Evolutionary conservation across 257 asterid genomes (phyloP), one percentile per base, ranked within the genome.

Genomic region (Penstemon newberryi): DNA sequence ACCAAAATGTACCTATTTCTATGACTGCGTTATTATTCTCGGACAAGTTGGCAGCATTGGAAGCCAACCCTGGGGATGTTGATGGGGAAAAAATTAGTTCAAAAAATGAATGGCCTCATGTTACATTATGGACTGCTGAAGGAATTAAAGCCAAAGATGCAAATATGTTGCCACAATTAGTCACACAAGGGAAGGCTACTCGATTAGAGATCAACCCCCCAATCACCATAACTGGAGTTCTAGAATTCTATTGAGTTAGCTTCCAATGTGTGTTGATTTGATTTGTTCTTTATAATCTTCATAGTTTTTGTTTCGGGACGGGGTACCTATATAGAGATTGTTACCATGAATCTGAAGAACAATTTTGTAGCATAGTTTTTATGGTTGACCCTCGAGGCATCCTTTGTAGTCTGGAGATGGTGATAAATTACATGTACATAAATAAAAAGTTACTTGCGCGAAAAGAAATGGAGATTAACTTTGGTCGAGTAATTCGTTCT

Each of bases 91-190:
- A 89, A 78, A 36, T 93, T 61, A 56, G n/a, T 52, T 85, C 92
- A 4, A 88, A 79, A 75, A 93, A 89, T 47, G 83, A 89, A 76
- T 93, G 99, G 97, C 91, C 97, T 3, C 99, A 93, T 44, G 82
- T 79, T 43, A 93, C 97, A 7, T 58, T 93, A 67, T 90, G 99
- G 97, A 84, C 96, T 55, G 95, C 85, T 43, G 66, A 73, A 42
- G 95, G 95, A 60, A 79, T 80, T 67, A 9, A 75, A 10, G 83
- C 99, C 3, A 87, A 80, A 82, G 99, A 90, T 50, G 96, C 96
- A 47, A 89, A 87, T 66, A 67, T 60, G n/a, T 80, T 93, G 70
- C 96, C 96, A 15, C 80, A 73, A 4, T 80, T 93, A 59, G 59
- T 74, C 49, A 72, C 79, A 12, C 75, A 88, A 77, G 99, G 96